Evolutionary conservation across 2,329 filamentous ascomycete genomes (phyloP).

Genomic region (Alternaria brassicae): DNA sequence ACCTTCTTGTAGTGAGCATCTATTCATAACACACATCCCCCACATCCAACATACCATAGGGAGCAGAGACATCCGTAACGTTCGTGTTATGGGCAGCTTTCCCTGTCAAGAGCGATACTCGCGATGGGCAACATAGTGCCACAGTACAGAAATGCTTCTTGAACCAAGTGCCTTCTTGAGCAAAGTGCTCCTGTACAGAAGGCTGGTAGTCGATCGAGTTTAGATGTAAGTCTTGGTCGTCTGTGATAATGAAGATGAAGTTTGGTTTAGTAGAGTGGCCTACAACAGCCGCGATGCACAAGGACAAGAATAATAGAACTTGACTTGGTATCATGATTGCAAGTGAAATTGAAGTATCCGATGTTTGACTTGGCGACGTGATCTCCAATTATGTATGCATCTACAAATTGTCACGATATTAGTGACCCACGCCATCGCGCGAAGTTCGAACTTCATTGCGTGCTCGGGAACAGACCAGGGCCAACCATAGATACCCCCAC

Average conservation of each 20-base stretch:
- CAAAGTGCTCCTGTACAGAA: slow-evolving; percentile 62
- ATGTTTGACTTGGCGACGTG: background rate
- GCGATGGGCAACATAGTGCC: slow-evolving; percentile 71
- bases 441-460: slow-evolving; percentile 1
- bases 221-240: slow-evolving; percentile 71
- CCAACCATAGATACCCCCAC: background rate
- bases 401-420: background rate
- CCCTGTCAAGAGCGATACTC: slow-evolving; percentile 71
- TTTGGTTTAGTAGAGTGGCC: slow-evolving; percentile 51
- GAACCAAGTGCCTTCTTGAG: slow-evolving; percentile 66
- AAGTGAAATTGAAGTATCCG: background rate
- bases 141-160: slow-evolving; percentile 71
- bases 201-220: slow-evolving; percentile 69
- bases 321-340: background rate
- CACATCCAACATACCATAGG: slow-evolving; percentile 55
- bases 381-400: background rate
- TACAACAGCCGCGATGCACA: slow-evolving; percentile 5
- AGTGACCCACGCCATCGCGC: background rate
- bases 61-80: slow-evolving; percentile 65
- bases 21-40: background rate
- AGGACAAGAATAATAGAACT: background rate
- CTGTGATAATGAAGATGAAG: slow-evolving; percentile 71
- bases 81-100: slow-evolving; percentile 74
- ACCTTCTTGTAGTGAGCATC: slow-evolving; percentile 38
- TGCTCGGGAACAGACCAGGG: background rate